A percentile compares a stretch with the other conserved stretches of the same genome.
Evolutionary conservation across 495 filamentous ascomycete species (phyloP).

Genomic region (Cryomyces minteri): DNA sequence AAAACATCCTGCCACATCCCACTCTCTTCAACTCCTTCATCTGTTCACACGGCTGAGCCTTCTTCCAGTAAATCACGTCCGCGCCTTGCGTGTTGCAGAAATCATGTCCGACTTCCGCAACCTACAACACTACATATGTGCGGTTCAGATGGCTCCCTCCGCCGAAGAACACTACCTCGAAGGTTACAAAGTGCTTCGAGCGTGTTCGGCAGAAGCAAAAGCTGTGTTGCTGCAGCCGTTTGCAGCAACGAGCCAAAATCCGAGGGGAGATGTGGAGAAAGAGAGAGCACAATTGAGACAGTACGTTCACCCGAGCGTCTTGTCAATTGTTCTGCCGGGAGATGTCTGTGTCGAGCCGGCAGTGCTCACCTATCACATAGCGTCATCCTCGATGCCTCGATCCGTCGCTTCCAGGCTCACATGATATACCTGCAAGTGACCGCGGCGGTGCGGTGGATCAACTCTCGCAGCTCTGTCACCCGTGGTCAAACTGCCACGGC

Average conservation of each 20-base stretch:
- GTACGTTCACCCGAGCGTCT: slow-evolving; percentile 27
- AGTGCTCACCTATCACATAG: slow-evolving; percentile 21
- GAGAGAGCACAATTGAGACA: slow-evolving; percentile 58
- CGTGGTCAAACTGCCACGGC: slow-evolving; percentile 33
- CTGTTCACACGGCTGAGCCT: too few relatives aligned
- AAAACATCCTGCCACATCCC: not conserved
- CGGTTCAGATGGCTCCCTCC: slow-evolving; percentile 38
- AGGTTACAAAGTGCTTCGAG: slow-evolving; percentile 57
- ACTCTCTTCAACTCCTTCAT: not conserved
- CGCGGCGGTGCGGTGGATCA: slow-evolving; percentile 64
- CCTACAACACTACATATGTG: slow-evolving; percentile 62
- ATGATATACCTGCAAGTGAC: slow-evolving; percentile 66
- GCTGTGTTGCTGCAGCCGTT: slow-evolving; percentile 54
- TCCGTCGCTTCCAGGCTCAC: slow-evolving; percentile 69
- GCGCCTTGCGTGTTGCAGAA: slow-evolving; percentile 64
- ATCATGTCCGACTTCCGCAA: slow-evolving; percentile 72
- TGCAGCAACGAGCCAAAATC: slow-evolving; percentile 28
- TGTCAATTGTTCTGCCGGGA: not conserved
- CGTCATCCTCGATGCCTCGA: slow-evolving; percentile 57
- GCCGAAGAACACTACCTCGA: slow-evolving; percentile 59
- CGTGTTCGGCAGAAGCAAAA: slow-evolving; percentile 59
- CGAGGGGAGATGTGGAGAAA: slow-evolving; percentile 43
- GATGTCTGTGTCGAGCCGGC: not conserved
- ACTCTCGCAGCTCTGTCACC: slow-evolving; percentile 47
- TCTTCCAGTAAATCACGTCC: slow-evolving; percentile 60